These are phyloP conservation scores for Sanghuangporus baumii DNA, from an alignment of 1,284 basidiomycete species.

Conservation along the genomic window DNA sequence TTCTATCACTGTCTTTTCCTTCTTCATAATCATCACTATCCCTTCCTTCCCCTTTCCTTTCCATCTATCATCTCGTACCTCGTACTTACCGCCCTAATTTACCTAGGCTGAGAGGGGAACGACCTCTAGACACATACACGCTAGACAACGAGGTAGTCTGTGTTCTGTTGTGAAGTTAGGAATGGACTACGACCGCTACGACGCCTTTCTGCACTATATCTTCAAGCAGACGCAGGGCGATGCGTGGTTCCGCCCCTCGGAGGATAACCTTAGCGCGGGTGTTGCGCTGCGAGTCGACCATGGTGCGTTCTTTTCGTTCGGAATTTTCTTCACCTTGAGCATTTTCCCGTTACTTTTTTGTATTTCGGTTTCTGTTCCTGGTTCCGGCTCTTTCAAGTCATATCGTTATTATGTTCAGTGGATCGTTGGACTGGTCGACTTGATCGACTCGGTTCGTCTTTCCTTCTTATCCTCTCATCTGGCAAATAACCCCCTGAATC, in stretches of 20 bases:
- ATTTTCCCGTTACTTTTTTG: not conserved
- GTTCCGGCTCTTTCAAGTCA: not conserved
- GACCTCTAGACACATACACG: not conserved
- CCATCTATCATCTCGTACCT: not conserved
- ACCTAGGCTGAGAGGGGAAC: not conserved
- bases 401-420: not conserved
- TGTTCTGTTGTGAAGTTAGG: not conserved
- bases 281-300: slow-evolving; percentile 61
- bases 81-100: not conserved
- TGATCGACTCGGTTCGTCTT: no score
- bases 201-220: slow-evolving; percentile 47
- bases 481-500: no score
- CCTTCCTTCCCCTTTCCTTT: not conserved
- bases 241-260: slow-evolving; percentile 52
- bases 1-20: not conserved
- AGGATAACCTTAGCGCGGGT: slow-evolving; percentile 44
- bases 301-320: slow-evolving; percentile 4
- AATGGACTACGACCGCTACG: slow-evolving; percentile 46
- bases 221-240: slow-evolving; percentile 55
- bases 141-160: not conserved
- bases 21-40: not conserved
- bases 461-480: no score
- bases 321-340: not conserved
- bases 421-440: no score
- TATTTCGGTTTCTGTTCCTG: no score